These are phyloP conservation scores for Phytophthora meadii DNA, from an alignment of 352 stramenopile species.

Conservation along the genomic window DNA sequence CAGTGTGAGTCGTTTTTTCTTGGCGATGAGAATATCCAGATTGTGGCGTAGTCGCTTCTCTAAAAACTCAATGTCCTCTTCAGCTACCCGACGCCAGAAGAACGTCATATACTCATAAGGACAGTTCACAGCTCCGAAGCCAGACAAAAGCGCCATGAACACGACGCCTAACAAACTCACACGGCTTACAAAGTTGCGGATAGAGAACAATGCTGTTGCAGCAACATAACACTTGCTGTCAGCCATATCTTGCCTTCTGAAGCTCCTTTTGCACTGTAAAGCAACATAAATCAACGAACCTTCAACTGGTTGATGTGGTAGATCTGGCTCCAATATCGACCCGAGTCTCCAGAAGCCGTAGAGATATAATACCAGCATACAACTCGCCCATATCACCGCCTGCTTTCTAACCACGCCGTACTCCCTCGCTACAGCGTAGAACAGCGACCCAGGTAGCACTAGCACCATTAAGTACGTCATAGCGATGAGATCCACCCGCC, in stretches of 20 bases:
- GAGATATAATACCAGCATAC: slow-evolving; percentile 37
- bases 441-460: slow-evolving; percentile 77
- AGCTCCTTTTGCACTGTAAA: slow-evolving; percentile 14
- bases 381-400: neutral
- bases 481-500: slow-evolving; percentile 74
- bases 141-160: slow-evolving; percentile 85
- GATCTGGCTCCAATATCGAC: slow-evolving; percentile 53
- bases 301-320: slow-evolving; percentile 52
- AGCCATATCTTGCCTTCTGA: slow-evolving; percentile 5
- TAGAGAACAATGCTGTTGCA: slow-evolving; percentile 68
- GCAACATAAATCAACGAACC: slow-evolving; percentile 33
- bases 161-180: slow-evolving; percentile 83
- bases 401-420: neutral
- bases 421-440: slow-evolving; percentile 71
- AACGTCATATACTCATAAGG: slow-evolving; percentile 89
- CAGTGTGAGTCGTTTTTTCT: slow-evolving; percentile 78
- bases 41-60: slow-evolving; percentile 85
- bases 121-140: slow-evolving; percentile 85
- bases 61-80: slow-evolving; percentile 85
- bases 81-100: slow-evolving; percentile 78
- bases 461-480: slow-evolving; percentile 84
- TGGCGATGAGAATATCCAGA: slow-evolving; percentile 80
- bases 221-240: slow-evolving; percentile 4
- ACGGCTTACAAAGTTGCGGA: slow-evolving; percentile 83
- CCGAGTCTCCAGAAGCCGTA: slow-evolving; percentile 21